phyloP scores from a whole-genome alignment of 202 grass and related monocot genomes.

The Cymbopogon flexuosus region DNA sequence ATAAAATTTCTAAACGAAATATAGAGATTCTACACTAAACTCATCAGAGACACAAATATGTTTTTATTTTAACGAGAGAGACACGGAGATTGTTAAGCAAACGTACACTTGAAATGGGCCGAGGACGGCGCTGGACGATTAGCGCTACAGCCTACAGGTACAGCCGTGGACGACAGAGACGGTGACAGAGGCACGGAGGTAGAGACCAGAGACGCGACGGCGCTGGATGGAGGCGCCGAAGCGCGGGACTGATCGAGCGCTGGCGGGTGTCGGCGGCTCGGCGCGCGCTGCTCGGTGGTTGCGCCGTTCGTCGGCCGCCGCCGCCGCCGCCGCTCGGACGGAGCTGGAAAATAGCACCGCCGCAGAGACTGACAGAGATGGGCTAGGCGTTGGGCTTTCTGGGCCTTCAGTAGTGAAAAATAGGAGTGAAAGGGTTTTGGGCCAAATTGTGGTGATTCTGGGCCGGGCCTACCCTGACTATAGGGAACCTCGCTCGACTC shows the following conservation, averaged over 20 bases:
- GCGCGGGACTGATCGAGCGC: no score
- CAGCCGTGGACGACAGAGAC: background rate
- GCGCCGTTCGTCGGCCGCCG: background rate
- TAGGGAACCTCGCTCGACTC: no score
- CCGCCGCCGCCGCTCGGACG: no score
- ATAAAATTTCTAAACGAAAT: background rate
- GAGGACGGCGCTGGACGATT: background rate
- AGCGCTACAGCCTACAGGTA: background rate
- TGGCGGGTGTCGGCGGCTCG: background rate
- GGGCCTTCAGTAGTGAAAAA: background rate
- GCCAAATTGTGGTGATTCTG: background rate
- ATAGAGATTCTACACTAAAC: no score
- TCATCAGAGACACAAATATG: no score
- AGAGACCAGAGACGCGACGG: background rate
- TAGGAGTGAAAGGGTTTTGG: background rate
- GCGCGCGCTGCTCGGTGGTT: background rate
- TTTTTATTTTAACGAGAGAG: no score
- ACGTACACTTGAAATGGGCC: no score
- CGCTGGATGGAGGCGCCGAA: no score
- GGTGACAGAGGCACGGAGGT: background rate
- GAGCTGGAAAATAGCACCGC: no score
- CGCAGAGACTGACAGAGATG: no score
- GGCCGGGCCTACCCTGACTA: no score
- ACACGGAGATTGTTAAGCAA: no score
- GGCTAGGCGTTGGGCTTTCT: background rate